Percentiles rank a stretch among this genome's conserved stretches.
phyloP scores from a whole-genome alignment of 345 rosid genomes.

The Linum trigynum region DNA sequence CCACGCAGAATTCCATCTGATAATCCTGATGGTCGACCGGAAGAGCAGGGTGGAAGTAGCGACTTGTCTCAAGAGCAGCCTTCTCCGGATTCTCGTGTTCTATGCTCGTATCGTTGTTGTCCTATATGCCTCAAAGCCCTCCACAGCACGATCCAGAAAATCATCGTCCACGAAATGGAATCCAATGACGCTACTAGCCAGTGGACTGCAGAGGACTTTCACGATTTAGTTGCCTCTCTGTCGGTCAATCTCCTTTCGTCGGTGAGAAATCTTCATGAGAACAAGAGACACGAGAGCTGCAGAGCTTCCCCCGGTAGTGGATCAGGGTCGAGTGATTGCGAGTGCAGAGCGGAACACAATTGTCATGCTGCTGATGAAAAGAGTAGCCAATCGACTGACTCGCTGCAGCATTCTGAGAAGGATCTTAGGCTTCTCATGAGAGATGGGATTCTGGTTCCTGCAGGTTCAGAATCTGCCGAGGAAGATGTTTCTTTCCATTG shows the following conservation, averaged over 20 bases:
- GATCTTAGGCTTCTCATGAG: conserved; percentile 46
- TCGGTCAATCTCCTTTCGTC: conserved; percentile 56
- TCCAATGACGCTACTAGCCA: conserved; percentile 15
- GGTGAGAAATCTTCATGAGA: conserved; percentile 39
- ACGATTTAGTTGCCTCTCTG: conserved; percentile 59
- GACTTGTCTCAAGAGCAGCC: conserved; percentile 16
- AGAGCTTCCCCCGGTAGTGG: conserved; percentile 7
- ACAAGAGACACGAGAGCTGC: conserved; percentile 16
- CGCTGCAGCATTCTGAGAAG: conserved; percentile 19
- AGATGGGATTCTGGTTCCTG: conserved; percentile 60
- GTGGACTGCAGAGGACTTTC: conserved; percentile 51
- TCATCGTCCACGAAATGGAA: conserved; percentile 38
- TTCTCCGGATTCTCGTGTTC: conserved; percentile 18
- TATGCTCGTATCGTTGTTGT: conserved; percentile 65
- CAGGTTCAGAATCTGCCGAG: conserved; percentile 17
- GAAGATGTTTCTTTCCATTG: conserved; percentile 47
- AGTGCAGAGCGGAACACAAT: conserved; percentile 50
- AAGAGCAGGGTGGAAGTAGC: conserved; percentile 13
- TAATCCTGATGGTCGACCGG: conserved; percentile 13
- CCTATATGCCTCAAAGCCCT: conserved; percentile 43
- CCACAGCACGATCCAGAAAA: conserved; percentile 37
- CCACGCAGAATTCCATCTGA: conserved; percentile 11
- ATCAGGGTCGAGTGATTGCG: conserved; percentile 24
- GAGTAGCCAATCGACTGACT: conserved; percentile 14
- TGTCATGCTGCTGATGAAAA: conserved; percentile 35